Evolutionary conservation across 176 grass and related monocot species (phyloP).

Genomic region (Phoenix dactylifera): DNA sequence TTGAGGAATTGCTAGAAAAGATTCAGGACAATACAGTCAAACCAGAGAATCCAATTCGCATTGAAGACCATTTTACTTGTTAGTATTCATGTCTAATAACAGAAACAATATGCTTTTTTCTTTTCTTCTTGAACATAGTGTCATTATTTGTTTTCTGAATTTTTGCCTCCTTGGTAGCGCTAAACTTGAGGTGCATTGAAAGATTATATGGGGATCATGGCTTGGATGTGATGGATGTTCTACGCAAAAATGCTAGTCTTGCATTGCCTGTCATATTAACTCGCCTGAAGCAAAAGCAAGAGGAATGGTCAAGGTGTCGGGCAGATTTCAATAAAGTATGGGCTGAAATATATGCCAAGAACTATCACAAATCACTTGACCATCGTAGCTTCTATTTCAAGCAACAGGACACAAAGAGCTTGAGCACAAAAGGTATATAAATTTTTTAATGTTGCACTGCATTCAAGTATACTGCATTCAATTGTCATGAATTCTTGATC

Average conservation of each 20-base stretch:
- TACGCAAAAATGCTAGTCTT: constrained; percentile 67
- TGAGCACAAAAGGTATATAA: constrained; percentile 74
- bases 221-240: constrained; percentile 90
- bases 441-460: background rate
- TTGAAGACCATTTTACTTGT: constrained; percentile 79
- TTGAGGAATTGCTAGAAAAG: constrained; percentile 95
- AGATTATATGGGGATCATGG: constrained; percentile 93
- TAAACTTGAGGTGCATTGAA: constrained; percentile 88
- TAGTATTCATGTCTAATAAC: constrained; percentile 18
- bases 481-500: background rate
- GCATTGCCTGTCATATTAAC: constrained; percentile 76
- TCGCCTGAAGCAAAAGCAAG: constrained; percentile 88
- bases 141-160: background rate
- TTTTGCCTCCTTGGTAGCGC: constrained; percentile 25
- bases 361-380: constrained; percentile 97
- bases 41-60: constrained; percentile 64
- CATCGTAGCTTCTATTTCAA: constrained; percentile 99
- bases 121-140: background rate
- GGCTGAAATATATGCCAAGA: constrained; percentile 96
- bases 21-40: constrained; percentile 91
- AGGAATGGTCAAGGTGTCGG: constrained; percentile 86
- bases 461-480: background rate
- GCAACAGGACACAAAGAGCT: constrained; percentile 95
- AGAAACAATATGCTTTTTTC: background rate
- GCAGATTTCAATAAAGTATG: constrained; percentile 97